These are phyloP conservation scores for Cokeromyces recurvatus DNA, from an alignment of 371 early-diverging fungal species.

Conservation along the genomic window DNA sequence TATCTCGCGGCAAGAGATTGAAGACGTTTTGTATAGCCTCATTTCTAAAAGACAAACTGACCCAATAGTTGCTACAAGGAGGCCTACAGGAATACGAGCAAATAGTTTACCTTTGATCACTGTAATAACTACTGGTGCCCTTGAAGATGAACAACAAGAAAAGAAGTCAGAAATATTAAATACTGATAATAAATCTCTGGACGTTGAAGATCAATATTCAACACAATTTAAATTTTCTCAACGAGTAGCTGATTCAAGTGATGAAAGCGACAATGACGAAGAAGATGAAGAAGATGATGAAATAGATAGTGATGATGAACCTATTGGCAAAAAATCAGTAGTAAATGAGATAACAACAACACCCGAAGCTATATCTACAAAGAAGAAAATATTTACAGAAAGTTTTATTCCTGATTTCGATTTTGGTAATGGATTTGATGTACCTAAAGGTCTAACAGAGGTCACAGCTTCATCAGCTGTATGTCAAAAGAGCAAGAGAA, in stretches of 20 bases:
- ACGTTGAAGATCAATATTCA: constrained; percentile 2
- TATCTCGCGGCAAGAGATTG: constrained; percentile 3
- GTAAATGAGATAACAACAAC: not conserved
- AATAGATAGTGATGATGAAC: constrained; percentile 39
- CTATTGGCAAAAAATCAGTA: constrained; percentile 25
- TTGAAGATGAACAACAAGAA: constrained; percentile 3
- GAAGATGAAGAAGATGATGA: constrained; percentile 30
- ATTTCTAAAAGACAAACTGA: not conserved
- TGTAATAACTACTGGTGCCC: constrained; percentile 12
- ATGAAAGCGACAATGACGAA: constrained; percentile 38
- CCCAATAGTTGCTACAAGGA: not conserved
- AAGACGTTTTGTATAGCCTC: constrained; percentile 6
- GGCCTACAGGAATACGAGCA: constrained; percentile 24
- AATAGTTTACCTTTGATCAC: constrained; percentile 41
- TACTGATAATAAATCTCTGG: constrained; percentile 1
- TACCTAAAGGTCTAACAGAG: constrained; percentile 19
- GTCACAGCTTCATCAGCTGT: constrained; percentile 18
- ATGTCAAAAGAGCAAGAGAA: constrained; percentile 4
- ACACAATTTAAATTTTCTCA: constrained; percentile 23
- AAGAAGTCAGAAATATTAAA: not conserved
- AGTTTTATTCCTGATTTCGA: constrained; percentile 42
- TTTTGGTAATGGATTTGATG: constrained; percentile 46
- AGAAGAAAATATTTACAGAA: constrained; percentile 16
- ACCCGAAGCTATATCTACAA: not conserved
- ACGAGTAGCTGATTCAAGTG: constrained; percentile 44